Percentiles rank a stretch among this genome's conserved stretches.
Evolutionary conservation across 2,329 filamentous ascomycete genomes (phyloP).

Genomic region (Scedosporium dehoogii): DNA sequence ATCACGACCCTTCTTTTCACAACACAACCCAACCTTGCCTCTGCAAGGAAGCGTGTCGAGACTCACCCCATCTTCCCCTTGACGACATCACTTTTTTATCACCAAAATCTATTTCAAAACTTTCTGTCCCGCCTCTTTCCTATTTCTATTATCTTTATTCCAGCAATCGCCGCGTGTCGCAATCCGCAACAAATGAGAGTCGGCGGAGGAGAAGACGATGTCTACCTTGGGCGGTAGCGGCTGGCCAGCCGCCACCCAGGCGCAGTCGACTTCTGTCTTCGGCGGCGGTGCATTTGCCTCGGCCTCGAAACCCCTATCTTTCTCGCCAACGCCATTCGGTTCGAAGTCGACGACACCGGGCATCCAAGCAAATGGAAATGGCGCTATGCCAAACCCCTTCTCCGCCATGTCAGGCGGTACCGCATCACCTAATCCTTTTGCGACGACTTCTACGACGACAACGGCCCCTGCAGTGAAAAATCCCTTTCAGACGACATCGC

Average conservation of each 20-base stretch:
- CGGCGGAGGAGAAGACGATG: constrained; percentile 3
- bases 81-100: not conserved
- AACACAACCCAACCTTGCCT: constrained; percentile 1
- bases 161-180: not conserved
- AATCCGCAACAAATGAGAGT: constrained; percentile 4
- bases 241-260: constrained; percentile 4
- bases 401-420: constrained; percentile 13
- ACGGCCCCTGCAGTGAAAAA: not conserved
- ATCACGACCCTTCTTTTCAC: not conserved
- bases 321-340: constrained; percentile 1
- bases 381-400: constrained; percentile 23
- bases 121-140: not conserved
- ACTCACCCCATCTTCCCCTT: not conserved
- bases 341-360: not conserved
- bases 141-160: not conserved
- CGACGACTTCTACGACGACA: not conserved
- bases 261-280: constrained; percentile 1
- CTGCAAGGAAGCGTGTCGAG: not conserved
- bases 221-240: constrained; percentile 8
- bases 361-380: not conserved
- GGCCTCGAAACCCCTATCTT: constrained; percentile 1
- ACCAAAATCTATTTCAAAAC: not conserved
- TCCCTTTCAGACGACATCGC: not conserved
- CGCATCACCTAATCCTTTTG: constrained; percentile 6
- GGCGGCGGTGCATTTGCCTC: constrained; percentile 8